phyloP scores from a whole-genome alignment of 805 yeast genomes.

The Suhomyces sp. region DNA sequence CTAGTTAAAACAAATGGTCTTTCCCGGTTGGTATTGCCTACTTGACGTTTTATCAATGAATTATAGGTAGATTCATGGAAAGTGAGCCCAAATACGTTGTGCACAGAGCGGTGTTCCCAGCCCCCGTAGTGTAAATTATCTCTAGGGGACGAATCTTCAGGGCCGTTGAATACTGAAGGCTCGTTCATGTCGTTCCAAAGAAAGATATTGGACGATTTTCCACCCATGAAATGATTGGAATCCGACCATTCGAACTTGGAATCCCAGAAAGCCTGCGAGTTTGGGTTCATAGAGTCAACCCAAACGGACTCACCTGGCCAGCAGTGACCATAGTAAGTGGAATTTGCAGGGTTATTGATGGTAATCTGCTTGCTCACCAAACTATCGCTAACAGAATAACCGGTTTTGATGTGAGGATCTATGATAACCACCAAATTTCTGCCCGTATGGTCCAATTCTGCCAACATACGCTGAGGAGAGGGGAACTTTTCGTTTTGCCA shows the following conservation, averaged over 20 bases:
- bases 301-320: slow-evolving; percentile 98
- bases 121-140: slow-evolving; percentile 75
- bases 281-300: slow-evolving; percentile 81
- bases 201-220: slow-evolving; percentile 63
- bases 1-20: slow-evolving; percentile 90
- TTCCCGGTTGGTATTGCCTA: slow-evolving; percentile 38
- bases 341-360: slow-evolving; percentile 46
- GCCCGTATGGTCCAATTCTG: slow-evolving; percentile 63
- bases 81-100: slow-evolving; percentile 78
- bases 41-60: slow-evolving; percentile 53
- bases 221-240: slow-evolving; percentile 26
- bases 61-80: slow-evolving; percentile 77
- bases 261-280: slow-evolving; percentile 60
- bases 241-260: slow-evolving; percentile 47
- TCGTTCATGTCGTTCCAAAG: slow-evolving; percentile 99
- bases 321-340: slow-evolving; percentile 77
- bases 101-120: slow-evolving; percentile 89
- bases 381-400: slow-evolving; percentile 60
- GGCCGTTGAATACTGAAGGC: slow-evolving; percentile 92
- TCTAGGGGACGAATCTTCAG: slow-evolving; percentile 87
- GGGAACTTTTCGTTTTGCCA: slow-evolving; percentile 81
- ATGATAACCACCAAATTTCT: slow-evolving; percentile 80
- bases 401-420: slow-evolving; percentile 86
- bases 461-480: slow-evolving; percentile 66
- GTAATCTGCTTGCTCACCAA: slow-evolving; percentile 44